Conservation (phyloP, 257 asterid genomes). For the Solanum habrochaites region DNA sequence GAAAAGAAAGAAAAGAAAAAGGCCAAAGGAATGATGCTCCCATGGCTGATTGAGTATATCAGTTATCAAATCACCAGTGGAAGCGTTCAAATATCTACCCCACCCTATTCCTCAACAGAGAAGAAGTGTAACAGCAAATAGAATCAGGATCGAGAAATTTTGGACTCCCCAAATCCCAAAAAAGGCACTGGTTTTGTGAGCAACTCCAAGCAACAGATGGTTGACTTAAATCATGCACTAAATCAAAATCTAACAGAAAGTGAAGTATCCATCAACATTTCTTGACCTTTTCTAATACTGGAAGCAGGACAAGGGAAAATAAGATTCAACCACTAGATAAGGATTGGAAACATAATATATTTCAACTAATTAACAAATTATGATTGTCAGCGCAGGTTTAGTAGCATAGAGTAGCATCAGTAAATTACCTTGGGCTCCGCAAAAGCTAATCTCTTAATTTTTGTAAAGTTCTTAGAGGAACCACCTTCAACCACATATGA, state of each 20-base stretch:
- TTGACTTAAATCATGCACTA: background rate
- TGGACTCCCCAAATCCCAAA: background rate
- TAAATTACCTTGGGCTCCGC: slow-evolving; percentile 77
- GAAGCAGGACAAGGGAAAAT: background rate
- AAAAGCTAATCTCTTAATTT: slow-evolving; percentile 84
- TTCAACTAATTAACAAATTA: background rate
- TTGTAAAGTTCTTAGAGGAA: slow-evolving; percentile 91
- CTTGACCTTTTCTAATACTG: background rate
- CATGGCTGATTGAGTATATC: background rate
- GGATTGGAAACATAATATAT: background rate
- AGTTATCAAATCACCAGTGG: background rate
- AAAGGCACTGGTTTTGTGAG: background rate
- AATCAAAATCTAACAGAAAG: background rate
- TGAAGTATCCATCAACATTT: background rate
- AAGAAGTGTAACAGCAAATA: background rate
- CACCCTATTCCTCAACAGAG: background rate
- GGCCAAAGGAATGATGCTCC: background rate
- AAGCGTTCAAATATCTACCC: background rate
- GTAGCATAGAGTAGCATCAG: background rate
- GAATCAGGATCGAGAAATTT: background rate
- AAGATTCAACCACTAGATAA: background rate
- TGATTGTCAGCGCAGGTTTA: background rate
- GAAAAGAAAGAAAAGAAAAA: background rate
- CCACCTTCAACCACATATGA: slow-evolving; percentile 97
- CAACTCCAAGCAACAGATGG: background rate